These are phyloP conservation scores for Amanita jacksonii DNA, from an alignment of 768 basidiomycete genomes.

Conservation along the genomic window DNA sequence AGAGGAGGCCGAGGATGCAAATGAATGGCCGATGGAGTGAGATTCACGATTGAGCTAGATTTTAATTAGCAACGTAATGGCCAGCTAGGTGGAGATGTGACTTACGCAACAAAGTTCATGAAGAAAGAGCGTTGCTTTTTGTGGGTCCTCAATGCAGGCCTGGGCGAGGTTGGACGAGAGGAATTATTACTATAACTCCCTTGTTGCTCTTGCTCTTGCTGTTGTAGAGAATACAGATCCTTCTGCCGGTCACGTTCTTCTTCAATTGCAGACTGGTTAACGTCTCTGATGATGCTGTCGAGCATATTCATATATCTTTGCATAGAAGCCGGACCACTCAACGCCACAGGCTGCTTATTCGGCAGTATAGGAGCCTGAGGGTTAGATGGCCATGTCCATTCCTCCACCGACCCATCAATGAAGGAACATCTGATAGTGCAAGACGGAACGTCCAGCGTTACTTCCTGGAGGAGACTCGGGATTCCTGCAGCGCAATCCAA, in stretches of 20 bases:
- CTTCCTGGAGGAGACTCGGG: constrained; percentile 43
- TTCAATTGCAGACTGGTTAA: constrained; percentile 38
- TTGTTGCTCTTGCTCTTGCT: constrained; percentile 19
- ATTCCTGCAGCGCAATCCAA: constrained; percentile 54
- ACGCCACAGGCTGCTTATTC: not conserved
- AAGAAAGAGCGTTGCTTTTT: constrained; percentile 49
- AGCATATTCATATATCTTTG: constrained; percentile 33
- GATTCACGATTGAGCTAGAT: constrained; percentile 20
- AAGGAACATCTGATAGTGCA: constrained; percentile 43
- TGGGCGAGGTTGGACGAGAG: not conserved
- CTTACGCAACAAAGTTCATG: constrained; percentile 59
- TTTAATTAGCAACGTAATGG: constrained; percentile 4
- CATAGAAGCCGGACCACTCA: not conserved
- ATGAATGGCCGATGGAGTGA: constrained; percentile 23
- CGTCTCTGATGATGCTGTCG: constrained; percentile 41
- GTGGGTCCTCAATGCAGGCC: constrained; percentile 8
- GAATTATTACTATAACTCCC: constrained; percentile 6
- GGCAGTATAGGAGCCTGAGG: constrained; percentile 18
- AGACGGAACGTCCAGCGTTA: constrained; percentile 49
- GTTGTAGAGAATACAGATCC: constrained; percentile 11
- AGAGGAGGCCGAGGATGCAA: constrained; percentile 17
- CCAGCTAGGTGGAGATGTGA: constrained; percentile 8
- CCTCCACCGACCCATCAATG: constrained; percentile 42
- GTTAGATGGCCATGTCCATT: constrained; percentile 28
- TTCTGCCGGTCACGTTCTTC: constrained; percentile 25